Percentiles rank a stretch among this genome's conserved stretches.
Evolutionary conservation across 257 asterid genomes (phyloP).

Genomic region (Solanum habrochaites): DNA sequence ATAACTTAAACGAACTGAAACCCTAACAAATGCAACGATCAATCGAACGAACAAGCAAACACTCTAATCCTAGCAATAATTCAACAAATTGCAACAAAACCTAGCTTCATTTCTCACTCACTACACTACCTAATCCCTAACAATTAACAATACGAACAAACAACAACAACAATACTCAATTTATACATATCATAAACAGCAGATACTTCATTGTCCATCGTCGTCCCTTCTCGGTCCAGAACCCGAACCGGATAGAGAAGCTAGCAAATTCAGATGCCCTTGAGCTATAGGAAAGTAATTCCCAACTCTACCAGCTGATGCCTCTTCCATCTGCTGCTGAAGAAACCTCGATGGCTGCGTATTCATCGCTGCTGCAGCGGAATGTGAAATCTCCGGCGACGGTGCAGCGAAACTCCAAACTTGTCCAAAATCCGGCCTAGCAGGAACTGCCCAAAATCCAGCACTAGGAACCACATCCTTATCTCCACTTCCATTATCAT

Average conservation of each 20-base stretch:
- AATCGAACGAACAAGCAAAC: not conserved
- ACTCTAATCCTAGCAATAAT: not conserved
- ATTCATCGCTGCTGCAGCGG: conserved; percentile 11
- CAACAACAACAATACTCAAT: not conserved
- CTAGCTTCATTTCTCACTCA: not conserved
- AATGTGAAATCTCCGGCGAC: conserved; percentile 25
- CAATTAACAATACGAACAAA: not conserved
- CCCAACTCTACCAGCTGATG: conserved; percentile 87
- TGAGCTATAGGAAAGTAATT: conserved; percentile 86
- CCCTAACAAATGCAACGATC: not conserved
- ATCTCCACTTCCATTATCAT: not conserved
- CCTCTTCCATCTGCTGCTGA: conserved; percentile 81
- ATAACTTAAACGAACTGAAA: not conserved
- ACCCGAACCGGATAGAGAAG: conserved; percentile 66
- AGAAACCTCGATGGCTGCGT: conserved; percentile 50
- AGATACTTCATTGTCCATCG: conserved; percentile 30
- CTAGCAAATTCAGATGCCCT: conserved; percentile 89
- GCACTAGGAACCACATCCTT: conserved; percentile 16
- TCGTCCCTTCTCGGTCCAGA: conserved; percentile 87
- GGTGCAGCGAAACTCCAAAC: not conserved
- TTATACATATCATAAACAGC: not conserved
- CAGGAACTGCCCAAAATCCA: not conserved
- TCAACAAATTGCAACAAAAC: not conserved
- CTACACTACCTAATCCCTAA: not conserved
- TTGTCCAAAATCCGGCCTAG: not conserved